Base-by-base conservation (phyloP, 1,139 yeast genomes). In the Pichia sp. region DNA sequence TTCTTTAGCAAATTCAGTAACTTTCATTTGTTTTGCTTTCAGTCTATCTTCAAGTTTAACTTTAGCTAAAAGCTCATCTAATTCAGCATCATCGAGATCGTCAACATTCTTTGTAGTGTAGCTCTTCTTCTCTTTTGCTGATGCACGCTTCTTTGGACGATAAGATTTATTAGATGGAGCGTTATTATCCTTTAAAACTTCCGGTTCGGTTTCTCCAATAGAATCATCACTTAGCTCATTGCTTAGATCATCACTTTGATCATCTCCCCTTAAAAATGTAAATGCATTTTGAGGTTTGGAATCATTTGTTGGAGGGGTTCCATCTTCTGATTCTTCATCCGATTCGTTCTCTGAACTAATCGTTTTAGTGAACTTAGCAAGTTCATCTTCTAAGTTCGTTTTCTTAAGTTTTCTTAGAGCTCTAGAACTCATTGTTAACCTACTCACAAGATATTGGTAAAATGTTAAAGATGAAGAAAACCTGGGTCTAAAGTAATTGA, bases 391-490 rank as follows among this genome's bases (percentile, higher is more conserved):
- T 40, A 48, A 31, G 5, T 64, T 65, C 46, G 69, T 68, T 43
- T 62, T 62, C 41, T 70, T 72, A 11, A 78, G 62, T 47, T 74
- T 69, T 52, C 74, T 71, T 43, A 81, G 61, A 8, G 83, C 84
- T 56, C 88, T 69, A 2, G 83, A 76, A 66, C 88, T 79, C 91
- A 81, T 79, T 25, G 9, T 6, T 7, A 7, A 22, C 10, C 6
- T 10, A 22, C 6, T 22, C n/a, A n/a, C n/a, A n/a, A n/a, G 24
- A 22, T 22, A 22, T 10, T 22, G 24, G 24, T 10, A 22, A 10
- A 22, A 10, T 22, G 24, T 10, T n/a, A n/a, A n/a, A n/a, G n/a
- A n/a, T n/a, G n/a, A n/a, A n/a, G n/a, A n/a, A n/a, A n/a, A n/a
- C n/a, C n/a, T n/a, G n/a, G n/a, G n/a, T n/a, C n/a, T n/a, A n/a